phyloP scores from a whole-genome alignment of 441 rosid genomes.

The Erodium trifolium region DNA sequence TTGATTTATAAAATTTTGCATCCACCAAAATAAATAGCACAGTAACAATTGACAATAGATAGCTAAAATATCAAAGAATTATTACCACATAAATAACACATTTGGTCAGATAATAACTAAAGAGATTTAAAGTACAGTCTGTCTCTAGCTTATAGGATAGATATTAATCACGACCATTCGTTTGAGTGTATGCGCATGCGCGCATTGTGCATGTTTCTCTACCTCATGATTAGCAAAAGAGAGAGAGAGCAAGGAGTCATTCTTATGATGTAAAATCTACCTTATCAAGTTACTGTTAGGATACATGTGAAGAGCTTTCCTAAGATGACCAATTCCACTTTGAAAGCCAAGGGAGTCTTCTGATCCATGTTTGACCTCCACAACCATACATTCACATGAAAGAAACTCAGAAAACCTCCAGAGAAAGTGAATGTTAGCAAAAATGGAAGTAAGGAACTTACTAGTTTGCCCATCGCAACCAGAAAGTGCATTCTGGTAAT shows the following conservation, averaged over 20 bases:
- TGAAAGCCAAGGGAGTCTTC: constrained; percentile 53
- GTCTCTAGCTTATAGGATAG: neutral
- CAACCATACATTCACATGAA: constrained; percentile 13
- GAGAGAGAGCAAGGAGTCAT: constrained; percentile 5
- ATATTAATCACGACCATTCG: neutral
- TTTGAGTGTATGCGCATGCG: neutral
- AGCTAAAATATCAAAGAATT: neutral
- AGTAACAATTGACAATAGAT: neutral
- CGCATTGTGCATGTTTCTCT: neutral
- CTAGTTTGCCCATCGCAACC: constrained; percentile 72
- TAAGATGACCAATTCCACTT: constrained; percentile 66
- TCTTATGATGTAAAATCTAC: constrained; percentile 29
- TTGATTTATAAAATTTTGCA: constrained; percentile 6
- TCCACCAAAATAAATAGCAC: neutral
- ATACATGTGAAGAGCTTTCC: constrained; percentile 64
- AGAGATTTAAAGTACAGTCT: neutral
- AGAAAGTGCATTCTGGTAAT: constrained; percentile 62
- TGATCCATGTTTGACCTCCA: constrained; percentile 66
- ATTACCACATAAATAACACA: neutral
- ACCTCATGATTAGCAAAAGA: neutral
- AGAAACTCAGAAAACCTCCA: constrained; percentile 8
- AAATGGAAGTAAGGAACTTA: constrained; percentile 31
- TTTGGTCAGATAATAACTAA: neutral
- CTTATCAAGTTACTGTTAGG: constrained; percentile 75
- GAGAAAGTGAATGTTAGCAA: constrained; percentile 10